phyloP scores from a whole-genome alignment of 179 eudicot genomes.

The Silene noctiflora region DNA sequence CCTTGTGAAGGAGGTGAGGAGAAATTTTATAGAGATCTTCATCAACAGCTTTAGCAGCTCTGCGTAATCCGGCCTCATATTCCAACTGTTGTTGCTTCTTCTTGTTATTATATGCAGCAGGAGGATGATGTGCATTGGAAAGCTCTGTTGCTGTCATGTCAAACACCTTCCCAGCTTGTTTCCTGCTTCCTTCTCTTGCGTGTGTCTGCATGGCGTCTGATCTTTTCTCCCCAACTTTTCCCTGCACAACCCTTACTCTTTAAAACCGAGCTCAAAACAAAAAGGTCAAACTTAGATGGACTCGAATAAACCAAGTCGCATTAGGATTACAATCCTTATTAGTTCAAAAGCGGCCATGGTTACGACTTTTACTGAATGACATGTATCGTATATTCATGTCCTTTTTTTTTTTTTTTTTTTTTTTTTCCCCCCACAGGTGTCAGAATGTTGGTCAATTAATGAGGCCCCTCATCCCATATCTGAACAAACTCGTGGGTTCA shows the following conservation, averaged over 20 bases:
- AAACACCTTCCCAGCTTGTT: conserved; percentile 49
- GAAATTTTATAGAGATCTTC: conserved; percentile 92
- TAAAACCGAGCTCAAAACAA: no score
- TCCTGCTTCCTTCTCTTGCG: conserved; percentile 25
- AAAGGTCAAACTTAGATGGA: no score
- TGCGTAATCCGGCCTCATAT: conserved; percentile 25
- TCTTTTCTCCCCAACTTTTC: conserved; percentile 17
- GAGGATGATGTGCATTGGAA: conserved; percentile 19
- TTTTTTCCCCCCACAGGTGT: no score
- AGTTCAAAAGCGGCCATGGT: no score
- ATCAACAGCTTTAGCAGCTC: conserved; percentile 61
- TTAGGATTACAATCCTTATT: no score
- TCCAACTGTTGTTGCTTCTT: conserved; percentile 32
- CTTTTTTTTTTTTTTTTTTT: no score
- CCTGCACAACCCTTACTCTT: conserved; percentile 6
- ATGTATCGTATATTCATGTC: no score
- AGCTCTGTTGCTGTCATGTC: conserved; percentile 43
- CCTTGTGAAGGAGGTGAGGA: conserved; percentile 65
- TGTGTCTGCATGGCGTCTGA: conserved; percentile 15
- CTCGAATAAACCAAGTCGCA: no score
- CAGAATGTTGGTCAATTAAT: no score
- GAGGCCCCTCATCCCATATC: no score
- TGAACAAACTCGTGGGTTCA: no score
- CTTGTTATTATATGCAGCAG: conserved; percentile 10
- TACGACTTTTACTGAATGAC: no score